Evolutionary conservation across 768 basidiomycete genomes (phyloP).

Genomic region (Suillus plorans): DNA sequence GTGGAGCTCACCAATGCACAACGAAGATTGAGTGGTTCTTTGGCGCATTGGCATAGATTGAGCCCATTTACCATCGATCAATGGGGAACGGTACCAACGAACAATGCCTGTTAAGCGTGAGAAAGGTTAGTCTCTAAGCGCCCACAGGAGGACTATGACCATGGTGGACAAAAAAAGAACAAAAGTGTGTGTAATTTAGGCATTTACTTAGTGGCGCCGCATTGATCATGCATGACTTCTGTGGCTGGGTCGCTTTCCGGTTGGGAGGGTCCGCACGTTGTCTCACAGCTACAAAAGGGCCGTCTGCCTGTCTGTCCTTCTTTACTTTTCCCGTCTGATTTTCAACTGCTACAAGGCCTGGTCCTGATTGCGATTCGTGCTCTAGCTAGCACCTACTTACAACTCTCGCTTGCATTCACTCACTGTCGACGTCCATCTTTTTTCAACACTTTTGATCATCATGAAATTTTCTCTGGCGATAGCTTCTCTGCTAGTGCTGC

Average conservation of each 20-base stretch:
- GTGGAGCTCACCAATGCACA: not conserved
- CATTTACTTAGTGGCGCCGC: not conserved
- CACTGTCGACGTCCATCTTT: slow-evolving; percentile 8
- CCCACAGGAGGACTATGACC: not conserved
- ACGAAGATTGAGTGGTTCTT: not conserved
- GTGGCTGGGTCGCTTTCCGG: no score
- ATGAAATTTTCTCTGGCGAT: slow-evolving; percentile 21
- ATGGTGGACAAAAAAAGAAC: not conserved
- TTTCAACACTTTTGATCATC: not conserved
- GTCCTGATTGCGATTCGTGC: slow-evolving; percentile 8
- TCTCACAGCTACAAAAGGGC: not conserved
- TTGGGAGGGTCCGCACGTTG: not conserved
- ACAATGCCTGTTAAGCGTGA: not conserved
- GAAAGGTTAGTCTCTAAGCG: not conserved
- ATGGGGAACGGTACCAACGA: not conserved
- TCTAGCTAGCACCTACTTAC: slow-evolving; percentile 6
- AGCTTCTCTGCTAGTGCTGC: slow-evolving; percentile 22
- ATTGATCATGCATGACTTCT: not conserved
- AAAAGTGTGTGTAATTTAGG: not conserved
- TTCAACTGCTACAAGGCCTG: not conserved
- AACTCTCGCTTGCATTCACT: slow-evolving; percentile 8
- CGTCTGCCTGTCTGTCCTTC: not conserved
- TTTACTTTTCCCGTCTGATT: not conserved
- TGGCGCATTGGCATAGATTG: not conserved
- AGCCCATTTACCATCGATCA: not conserved